Evolutionary conservation across 768 basidiomycete species (phyloP), one percentile per base, ranked within the genome.

Genomic region (Mycena belliarum): DNA sequence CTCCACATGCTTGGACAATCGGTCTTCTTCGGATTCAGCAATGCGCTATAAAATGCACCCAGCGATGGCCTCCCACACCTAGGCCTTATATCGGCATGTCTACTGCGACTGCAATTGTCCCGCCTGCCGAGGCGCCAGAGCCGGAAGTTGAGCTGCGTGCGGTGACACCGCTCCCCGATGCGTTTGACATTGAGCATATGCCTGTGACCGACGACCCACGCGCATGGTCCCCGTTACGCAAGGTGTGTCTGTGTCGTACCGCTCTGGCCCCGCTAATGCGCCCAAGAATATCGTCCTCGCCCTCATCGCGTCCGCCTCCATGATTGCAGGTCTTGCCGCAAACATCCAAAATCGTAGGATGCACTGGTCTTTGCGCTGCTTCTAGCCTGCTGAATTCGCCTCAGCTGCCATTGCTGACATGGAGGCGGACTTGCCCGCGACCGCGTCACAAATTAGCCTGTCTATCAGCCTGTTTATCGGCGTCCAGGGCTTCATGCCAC

Each of bases 381-480:
- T 32, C 7, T 32, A 32, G 14, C 14, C 14, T 32, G 14, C 14
- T 32, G 6, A 14, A 11, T 23, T 32, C 25, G 32, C 25, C 25
- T 28, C 21, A 91, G 89, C 89, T 41, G 82, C 85, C 11, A 86
- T 89, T 32, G 69, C 79, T 25, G 69, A 83, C 52, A 85, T 91
- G 72, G 77, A 86, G 61, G 62, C 61, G 2, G 77, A 88, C 20
- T 75, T 93, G 35, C 79, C 81, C 42, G 85, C 90, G 2, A 82
- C 82, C 0, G 74, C 77, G 47, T 70, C 77, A 12, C 79, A 89
- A 60, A 85, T 93, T 55, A 86, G 88, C 59, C 76, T 84, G 69
- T 82, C 82, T 57, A 73, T 92, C 15, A 86, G 89, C 0, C 59
- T 87, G n/a, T 93, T 89, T 69, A 88, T 91, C 56, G 71, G 86